Conservation (phyloP, 129 eudicot species). For the Helianthus tuberosus region DNA sequence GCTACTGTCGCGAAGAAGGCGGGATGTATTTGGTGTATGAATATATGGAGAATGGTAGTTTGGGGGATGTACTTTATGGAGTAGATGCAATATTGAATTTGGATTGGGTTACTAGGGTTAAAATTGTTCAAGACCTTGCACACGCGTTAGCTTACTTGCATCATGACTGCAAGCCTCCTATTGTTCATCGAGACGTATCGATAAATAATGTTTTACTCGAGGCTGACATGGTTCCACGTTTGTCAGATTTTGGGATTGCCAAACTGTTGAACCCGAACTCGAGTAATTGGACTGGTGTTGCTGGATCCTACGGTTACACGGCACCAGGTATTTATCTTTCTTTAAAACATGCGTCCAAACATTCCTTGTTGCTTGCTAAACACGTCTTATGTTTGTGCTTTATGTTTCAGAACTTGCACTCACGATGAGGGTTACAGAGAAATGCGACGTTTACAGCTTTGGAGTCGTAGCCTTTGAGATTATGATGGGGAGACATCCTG, state of each 20-base stretch:
- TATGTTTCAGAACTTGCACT: slow-evolving; percentile 66
- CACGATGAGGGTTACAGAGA: slow-evolving; percentile 81
- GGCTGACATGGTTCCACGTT: slow-evolving; percentile 66
- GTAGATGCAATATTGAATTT: slow-evolving; percentile 48
- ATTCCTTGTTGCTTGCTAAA: too few relatives aligned
- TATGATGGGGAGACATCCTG: slow-evolving; percentile 93
- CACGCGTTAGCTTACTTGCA: slow-evolving; percentile 95
- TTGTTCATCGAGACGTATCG: slow-evolving; percentile 83
- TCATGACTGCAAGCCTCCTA: slow-evolving; percentile 78
- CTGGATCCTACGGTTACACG: slow-evolving; percentile 93
- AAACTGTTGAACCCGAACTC: slow-evolving; percentile 55
- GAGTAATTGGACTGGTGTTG: slow-evolving; percentile 70
- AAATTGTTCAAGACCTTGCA: slow-evolving; percentile 71
- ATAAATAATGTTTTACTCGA: slow-evolving; percentile 71
- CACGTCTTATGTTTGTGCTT: slow-evolving; percentile 14
- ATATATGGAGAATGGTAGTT: slow-evolving; percentile 77
- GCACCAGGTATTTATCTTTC: slow-evolving; percentile 82
- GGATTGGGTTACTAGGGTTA: slow-evolving; percentile 67
- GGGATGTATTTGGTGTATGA: slow-evolving; percentile 77
- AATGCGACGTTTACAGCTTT: slow-evolving; percentile 89
- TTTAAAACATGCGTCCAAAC: not conserved
- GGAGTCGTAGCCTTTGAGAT: slow-evolving; percentile 83
- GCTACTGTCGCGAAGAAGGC: slow-evolving; percentile 59
- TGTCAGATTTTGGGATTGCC: slow-evolving; percentile 90
- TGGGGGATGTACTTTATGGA: slow-evolving; percentile 57